Conservation (phyloP, 352 stramenopile species). For the Pythium aphanidermatum region DNA sequence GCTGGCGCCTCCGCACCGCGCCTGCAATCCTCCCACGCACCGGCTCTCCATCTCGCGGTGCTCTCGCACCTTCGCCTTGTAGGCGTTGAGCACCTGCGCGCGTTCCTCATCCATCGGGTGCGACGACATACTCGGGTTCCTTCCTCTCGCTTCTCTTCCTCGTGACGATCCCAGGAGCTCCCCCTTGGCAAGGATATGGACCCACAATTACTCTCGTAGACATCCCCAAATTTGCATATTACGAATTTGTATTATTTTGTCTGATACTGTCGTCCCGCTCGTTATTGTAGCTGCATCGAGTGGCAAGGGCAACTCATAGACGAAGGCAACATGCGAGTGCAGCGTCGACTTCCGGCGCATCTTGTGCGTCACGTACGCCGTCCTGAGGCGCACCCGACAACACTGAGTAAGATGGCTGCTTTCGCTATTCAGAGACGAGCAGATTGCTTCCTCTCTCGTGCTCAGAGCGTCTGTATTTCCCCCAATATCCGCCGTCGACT, state of each 20-base stretch:
- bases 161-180: slow-evolving; percentile 1
- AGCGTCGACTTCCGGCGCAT: slow-evolving; percentile 2
- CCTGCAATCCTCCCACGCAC: slow-evolving; percentile 22
- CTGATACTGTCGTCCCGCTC: too few relatives aligned
- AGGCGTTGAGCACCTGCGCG: slow-evolving; percentile 92
- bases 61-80: slow-evolving; percentile 95
- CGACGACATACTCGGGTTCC: slow-evolving; percentile 41
- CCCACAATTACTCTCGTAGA: slow-evolving; percentile 6
- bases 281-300: slow-evolving; percentile 7
- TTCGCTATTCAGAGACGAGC: background rate
- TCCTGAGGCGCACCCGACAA: background rate
- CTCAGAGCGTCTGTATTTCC: too few relatives aligned
- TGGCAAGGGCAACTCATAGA: background rate
- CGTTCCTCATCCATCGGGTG: slow-evolving; percentile 77
- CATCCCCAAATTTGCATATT: background rate
- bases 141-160: slow-evolving; percentile 20
- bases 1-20: too few relatives aligned
- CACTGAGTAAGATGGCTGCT: background rate
- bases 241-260: slow-evolving; percentile 13
- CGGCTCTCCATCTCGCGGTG: slow-evolving; percentile 95
- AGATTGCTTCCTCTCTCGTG: slow-evolving; percentile 1
- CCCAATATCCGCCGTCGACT: too few relatives aligned
- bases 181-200: slow-evolving; percentile 21
- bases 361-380: slow-evolving; percentile 10
- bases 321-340: slow-evolving; percentile 7